Base-by-base conservation (phyloP, 768 basidiomycete species). In the Mycena rebaudengoi region DNA sequence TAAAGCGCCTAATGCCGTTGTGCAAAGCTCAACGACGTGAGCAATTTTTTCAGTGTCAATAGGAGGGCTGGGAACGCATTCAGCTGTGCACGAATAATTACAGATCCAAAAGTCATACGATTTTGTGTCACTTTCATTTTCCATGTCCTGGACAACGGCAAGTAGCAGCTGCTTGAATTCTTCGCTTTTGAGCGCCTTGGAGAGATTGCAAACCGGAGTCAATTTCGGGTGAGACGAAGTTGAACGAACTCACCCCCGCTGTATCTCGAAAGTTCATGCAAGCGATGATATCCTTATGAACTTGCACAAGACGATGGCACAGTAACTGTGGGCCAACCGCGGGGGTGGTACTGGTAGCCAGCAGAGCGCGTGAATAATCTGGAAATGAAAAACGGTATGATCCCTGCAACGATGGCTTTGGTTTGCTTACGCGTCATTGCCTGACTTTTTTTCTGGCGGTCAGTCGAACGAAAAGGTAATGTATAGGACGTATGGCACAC, bases 91-190 rank as follows among this genome's bases (percentile, higher is more conserved):
- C 26, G n/a, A 28, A 46, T 48, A 29, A 48, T 48, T 29, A 48
- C 46, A 18, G 46, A 48, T 48, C n/a, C n/a, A n/a, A n/a, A n/a
- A n/a, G n/a, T 8, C 46, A 48, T 48, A 48, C 46, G 46, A 48
- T 48, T 48, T 29, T 48, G 26, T 48, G 28, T 48, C 46, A 16
- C 30, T 29, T 48, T 48, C 30, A 48, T 48, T 48, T 48, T 29
- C 26, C 46, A 48, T 48, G 46, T 48, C 12, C 46, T 48, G 46
- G 46, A 48, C 46, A 48, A 48, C 46, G 26, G 28, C 13, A 48
- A 37, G 35, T 37, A 37, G 35, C 18, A 37, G 10, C 10, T 37
- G 35, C 35, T 18, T 37, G 35, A 37, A 37, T 37, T 37, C 35
- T 10, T 10, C 18, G 18, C 35, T 37, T 37, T 18, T 37, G 35